Evolutionary conservation across 352 stramenopile species (phyloP).

Genomic region (Plasmopara viticola): DNA sequence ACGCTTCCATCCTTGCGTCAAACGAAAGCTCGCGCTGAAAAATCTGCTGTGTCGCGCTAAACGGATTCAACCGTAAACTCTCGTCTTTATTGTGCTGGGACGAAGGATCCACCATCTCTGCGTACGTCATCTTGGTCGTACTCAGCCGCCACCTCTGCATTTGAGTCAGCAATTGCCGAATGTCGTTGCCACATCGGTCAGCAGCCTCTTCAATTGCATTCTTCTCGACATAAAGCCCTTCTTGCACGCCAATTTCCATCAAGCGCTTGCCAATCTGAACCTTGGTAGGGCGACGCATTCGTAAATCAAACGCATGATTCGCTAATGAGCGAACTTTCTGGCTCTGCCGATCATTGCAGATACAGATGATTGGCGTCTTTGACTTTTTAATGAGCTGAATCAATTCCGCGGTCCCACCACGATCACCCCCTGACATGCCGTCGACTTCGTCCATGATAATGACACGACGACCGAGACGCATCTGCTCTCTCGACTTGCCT

Average conservation of each 20-base stretch:
- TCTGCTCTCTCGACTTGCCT: conserved; percentile 38
- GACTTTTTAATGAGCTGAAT: conserved; percentile 99
- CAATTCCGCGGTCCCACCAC: conserved; percentile 95
- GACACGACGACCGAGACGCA: conserved; percentile 81
- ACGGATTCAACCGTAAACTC: conserved; percentile 91
- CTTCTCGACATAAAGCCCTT: conserved; percentile 91
- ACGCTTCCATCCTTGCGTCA: conserved; percentile 91
- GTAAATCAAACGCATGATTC: conserved; percentile 98
- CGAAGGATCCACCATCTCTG: conserved; percentile 72
- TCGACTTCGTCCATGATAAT: conserved; percentile 99
- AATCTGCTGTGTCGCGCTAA: conserved; percentile 92
- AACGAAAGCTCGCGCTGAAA: conserved; percentile 81
- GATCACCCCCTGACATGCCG: conserved; percentile 96
- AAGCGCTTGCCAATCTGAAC: conserved; percentile 88
- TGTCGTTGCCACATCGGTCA: conserved; percentile 96
- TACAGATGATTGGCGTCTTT: conserved; percentile 99
- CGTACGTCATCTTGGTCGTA: conserved; percentile 77
- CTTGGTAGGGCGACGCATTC: conserved; percentile 92
- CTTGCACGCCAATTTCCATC: conserved; percentile 85
- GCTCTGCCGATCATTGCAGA: conserved; percentile 98
- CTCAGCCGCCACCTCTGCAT: conserved; percentile 95
- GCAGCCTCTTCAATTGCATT: conserved; percentile 96
- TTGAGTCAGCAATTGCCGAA: conserved; percentile 94
- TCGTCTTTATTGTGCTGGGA: conserved; percentile 89
- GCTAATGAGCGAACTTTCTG: conserved; percentile 92